Percentiles rank a stretch among this genome's conserved stretches.
Conservation (phyloP, 2,329 filamentous ascomycete genomes). For the Bipolaris oryzae region DNA sequence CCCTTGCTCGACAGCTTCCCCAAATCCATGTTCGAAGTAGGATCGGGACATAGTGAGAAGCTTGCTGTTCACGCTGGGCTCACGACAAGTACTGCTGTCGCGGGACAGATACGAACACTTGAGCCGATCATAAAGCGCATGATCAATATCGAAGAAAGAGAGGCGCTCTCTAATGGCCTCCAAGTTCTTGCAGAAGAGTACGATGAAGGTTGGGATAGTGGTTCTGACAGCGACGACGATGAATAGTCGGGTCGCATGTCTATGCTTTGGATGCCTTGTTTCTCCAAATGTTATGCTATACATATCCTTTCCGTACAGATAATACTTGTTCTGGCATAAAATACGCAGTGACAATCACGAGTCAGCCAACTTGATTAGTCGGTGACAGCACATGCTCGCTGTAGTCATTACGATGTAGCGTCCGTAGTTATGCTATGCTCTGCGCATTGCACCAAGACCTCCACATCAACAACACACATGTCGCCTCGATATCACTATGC, state of each 20-base stretch:
- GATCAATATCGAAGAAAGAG: slow-evolving; percentile 77
- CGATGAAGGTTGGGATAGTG: slow-evolving; percentile 84
- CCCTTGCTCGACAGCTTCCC: slow-evolving; percentile 87
- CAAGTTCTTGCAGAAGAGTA: slow-evolving; percentile 86
- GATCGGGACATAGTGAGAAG: slow-evolving; percentile 43
- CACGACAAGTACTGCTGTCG: slow-evolving; percentile 76
- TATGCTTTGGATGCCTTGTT: not conserved
- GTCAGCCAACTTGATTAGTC: not conserved
- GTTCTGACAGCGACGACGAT: slow-evolving; percentile 66
- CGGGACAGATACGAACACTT: slow-evolving; percentile 68
- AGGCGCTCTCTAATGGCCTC: slow-evolving; percentile 79
- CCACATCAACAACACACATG: too few species aligned
- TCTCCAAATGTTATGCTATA: not conserved
- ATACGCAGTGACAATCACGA: not conserved
- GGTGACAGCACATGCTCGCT: not conserved
- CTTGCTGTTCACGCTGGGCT: slow-evolving; percentile 62
- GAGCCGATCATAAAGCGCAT: slow-evolving; percentile 67
- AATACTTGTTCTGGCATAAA: not conserved
- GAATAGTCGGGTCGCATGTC: slow-evolving; percentile 50
- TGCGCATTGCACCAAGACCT: not conserved
- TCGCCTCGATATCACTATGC: not conserved
- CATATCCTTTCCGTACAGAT: not conserved
- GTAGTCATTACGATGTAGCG: not conserved
- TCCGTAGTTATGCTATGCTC: not conserved
- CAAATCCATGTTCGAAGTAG: slow-evolving; percentile 65